phyloP scores from a whole-genome alignment of 2,329 filamentous ascomycete genomes.

The Colletotrichum orbiculare region DNA sequence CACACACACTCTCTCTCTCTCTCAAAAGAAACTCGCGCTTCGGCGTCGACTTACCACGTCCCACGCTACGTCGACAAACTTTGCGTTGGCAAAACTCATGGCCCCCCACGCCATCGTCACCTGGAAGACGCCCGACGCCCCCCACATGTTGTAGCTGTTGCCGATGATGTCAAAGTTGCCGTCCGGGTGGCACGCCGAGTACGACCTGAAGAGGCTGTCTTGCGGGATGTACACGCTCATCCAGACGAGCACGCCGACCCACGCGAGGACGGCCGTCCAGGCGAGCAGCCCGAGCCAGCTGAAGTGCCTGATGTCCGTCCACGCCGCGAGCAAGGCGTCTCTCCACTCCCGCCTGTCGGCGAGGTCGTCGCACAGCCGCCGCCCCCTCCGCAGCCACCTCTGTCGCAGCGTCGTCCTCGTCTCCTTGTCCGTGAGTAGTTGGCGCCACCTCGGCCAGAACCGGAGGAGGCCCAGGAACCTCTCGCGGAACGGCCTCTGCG shows the following conservation, averaged over 20 bases:
- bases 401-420: too few relatives aligned
- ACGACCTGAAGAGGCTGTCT: neutral
- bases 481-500: neutral
- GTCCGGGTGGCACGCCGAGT: slow-evolving; percentile 34
- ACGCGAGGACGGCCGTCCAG: neutral
- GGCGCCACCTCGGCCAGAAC: too few relatives aligned
- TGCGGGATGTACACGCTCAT: neutral
- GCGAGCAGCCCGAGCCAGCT: neutral
- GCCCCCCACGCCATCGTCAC: slow-evolving; percentile 38
- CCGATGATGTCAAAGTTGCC: slow-evolving; percentile 28
- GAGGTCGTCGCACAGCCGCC: slow-evolving; percentile 3
- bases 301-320: neutral
- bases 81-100: slow-evolving; percentile 41
- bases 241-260: neutral
- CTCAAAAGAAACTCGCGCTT: neutral
- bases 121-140: slow-evolving; percentile 36
- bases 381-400: neutral
- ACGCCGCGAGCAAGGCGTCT: neutral
- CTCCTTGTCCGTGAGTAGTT: too few relatives aligned
- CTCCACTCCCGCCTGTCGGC: slow-evolving; percentile 9
- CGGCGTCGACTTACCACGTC: slow-evolving; percentile 40
- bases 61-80: slow-evolving; percentile 43
- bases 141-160: slow-evolving; percentile 36
- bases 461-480: too few relatives aligned
- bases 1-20: neutral